These are phyloP conservation scores for Whalleya microplaca DNA, from an alignment of 2,329 filamentous ascomycete species.

Conservation along the genomic window DNA sequence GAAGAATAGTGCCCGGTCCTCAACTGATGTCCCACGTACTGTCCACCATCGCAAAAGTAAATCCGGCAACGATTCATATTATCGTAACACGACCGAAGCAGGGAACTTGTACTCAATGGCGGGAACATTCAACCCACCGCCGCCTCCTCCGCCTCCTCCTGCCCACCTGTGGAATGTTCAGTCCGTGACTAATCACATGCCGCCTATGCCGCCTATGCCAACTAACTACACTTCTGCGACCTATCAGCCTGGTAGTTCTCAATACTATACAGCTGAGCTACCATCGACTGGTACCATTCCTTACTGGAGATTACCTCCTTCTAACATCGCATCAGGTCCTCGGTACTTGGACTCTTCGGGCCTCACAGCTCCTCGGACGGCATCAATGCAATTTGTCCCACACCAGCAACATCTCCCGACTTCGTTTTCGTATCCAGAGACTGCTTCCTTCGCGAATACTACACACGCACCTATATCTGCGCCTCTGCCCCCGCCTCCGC, in stretches of 20 bases:
- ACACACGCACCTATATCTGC: not conserved
- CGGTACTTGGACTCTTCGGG: slow-evolving; percentile 11
- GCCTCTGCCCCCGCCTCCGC: slow-evolving; percentile 13
- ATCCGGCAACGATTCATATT: not conserved
- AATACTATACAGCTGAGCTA: slow-evolving; percentile 2
- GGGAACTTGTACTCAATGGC: not conserved
- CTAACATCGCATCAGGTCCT: not conserved
- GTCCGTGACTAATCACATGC: not conserved
- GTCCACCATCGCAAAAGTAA: slow-evolving; percentile 1
- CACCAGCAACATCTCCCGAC: slow-evolving; percentile 2
- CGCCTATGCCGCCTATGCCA: not conserved
- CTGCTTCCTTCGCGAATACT: slow-evolving; percentile 3
- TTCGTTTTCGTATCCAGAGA: slow-evolving; percentile 4
- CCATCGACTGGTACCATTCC: not conserved
- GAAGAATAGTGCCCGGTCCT: slow-evolving; percentile 9
- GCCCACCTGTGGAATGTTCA: slow-evolving; percentile 2
- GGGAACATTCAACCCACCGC: not conserved
- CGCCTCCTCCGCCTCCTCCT: slow-evolving; percentile 4
- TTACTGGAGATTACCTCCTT: slow-evolving; percentile 3
- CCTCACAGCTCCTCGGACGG: slow-evolving; percentile 7
- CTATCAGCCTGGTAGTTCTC: not conserved
- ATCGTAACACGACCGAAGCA: not conserved
- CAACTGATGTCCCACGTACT: slow-evolving; percentile 11
- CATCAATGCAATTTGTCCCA: slow-evolving; percentile 11
- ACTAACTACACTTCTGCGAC: not conserved